These are phyloP conservation scores for Hypholoma fasciculare DNA, from an alignment of 768 basidiomycete genomes.

Conservation along the genomic window DNA sequence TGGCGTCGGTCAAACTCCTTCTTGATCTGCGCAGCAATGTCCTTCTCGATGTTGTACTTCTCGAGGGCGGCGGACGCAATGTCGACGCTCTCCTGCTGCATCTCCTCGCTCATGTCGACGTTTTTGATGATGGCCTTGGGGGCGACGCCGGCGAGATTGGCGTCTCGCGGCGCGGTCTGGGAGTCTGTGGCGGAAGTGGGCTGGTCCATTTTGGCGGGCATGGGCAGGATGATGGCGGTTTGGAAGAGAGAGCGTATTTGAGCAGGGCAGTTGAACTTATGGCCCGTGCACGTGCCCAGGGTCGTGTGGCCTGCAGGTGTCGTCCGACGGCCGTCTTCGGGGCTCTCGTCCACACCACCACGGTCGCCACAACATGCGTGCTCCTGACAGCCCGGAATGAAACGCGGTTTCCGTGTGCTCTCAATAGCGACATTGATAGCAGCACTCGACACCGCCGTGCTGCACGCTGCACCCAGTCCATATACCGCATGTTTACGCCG, in stretches of 20 bases:
- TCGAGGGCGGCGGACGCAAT: conserved; percentile 84
- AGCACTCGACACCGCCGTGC: not conserved
- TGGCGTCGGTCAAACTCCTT: conserved; percentile 94
- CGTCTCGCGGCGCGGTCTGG: conserved; percentile 39
- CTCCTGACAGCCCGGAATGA: not conserved
- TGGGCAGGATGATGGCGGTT: conserved; percentile 19
- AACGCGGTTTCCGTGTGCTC: not conserved
- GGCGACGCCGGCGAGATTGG: conserved; percentile 34
- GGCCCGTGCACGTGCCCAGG: conserved; percentile 23
- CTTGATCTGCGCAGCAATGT: conserved; percentile 97
- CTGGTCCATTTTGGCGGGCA: conserved; percentile 63
- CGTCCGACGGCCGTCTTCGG: conserved; percentile 23
- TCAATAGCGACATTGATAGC: not conserved
- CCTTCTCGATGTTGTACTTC: conserved; percentile 94
- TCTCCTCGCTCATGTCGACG: conserved; percentile 95
- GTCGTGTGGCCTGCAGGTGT: conserved; percentile 19
- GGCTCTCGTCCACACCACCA: conserved; percentile 11
- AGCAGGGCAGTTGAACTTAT: not conserved
- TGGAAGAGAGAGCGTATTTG: conserved; percentile 16
- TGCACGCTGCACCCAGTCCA: conserved; percentile 1
- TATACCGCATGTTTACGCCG: conserved; percentile 3
- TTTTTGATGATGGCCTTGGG: conserved; percentile 94
- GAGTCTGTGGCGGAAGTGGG: conserved; percentile 59
- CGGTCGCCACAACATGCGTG: conserved; percentile 14
- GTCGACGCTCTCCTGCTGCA: conserved; percentile 94